Percentiles rank a stretch among this genome's conserved stretches.
Evolutionary conservation across 495 filamentous ascomycete species (phyloP).

Genomic region (Neurospora intermedia): DNA sequence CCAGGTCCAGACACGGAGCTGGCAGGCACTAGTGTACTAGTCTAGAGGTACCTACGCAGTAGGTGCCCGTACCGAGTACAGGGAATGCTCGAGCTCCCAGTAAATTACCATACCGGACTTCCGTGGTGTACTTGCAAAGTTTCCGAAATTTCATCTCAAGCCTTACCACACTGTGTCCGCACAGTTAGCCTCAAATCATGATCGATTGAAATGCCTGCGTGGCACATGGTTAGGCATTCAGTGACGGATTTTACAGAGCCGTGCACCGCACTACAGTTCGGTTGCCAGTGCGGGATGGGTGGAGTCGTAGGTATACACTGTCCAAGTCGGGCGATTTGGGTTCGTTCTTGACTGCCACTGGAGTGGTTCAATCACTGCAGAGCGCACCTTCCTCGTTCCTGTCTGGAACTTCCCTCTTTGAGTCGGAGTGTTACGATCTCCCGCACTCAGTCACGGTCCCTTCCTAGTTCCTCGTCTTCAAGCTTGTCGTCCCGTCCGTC

Average conservation of each 20-base stretch:
- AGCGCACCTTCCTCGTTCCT: background rate
- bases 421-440: background rate
- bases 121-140: background rate
- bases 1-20: background rate
- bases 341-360: too few relatives aligned
- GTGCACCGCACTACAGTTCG: background rate
- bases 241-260: too few relatives aligned
- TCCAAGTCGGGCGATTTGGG: background rate
- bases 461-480: background rate
- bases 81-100: background rate
- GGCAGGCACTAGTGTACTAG: background rate
- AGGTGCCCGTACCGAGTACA: too few relatives aligned
- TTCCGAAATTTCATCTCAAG: background rate
- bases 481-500: background rate
- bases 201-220: background rate
- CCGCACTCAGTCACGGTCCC: background rate
- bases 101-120: background rate
- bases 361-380: background rate
- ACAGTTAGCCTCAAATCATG: conserved; percentile 4
- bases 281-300: background rate
- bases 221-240: background rate
- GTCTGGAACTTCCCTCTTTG: background rate
- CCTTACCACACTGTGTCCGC: conserved; percentile 4
- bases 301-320: background rate
- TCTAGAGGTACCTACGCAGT: too few relatives aligned